phyloP scores from a whole-genome alignment of 1,284 basidiomycete species.

The Gymnopus androsaceus region DNA sequence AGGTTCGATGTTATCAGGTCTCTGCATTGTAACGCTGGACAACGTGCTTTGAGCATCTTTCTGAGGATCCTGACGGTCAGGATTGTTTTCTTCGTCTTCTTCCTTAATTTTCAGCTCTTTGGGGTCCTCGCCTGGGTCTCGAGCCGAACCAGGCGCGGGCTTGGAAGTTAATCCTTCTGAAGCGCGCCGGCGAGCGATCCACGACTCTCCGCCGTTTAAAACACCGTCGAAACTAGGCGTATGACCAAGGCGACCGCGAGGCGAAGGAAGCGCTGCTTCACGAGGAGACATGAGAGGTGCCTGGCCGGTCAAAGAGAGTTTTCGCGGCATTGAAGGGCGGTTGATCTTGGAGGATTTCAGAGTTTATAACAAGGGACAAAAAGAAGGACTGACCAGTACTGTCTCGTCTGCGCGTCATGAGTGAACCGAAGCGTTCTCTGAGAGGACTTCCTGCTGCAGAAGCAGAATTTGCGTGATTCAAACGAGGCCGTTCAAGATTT shows the following conservation, averaged over 20 bases:
- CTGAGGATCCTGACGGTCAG: slow-evolving; percentile 12
- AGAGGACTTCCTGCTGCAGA: slow-evolving; percentile 55
- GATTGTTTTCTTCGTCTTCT: slow-evolving; percentile 48
- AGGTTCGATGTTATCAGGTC: slow-evolving; percentile 17
- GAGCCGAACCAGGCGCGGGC: slow-evolving; percentile 38
- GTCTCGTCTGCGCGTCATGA: slow-evolving; percentile 63
- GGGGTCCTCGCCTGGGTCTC: slow-evolving; percentile 40
- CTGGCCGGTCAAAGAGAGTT: slow-evolving; percentile 70
- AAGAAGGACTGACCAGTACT: slow-evolving; percentile 53
- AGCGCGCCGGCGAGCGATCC: slow-evolving; percentile 61
- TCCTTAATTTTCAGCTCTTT: slow-evolving; percentile 56
- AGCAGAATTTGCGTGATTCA: slow-evolving; percentile 47
- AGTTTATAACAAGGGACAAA: slow-evolving; percentile 9
- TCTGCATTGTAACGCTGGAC: slow-evolving; percentile 11
- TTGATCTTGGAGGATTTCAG: slow-evolving; percentile 43
- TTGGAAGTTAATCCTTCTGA: slow-evolving; percentile 52
- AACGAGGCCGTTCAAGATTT: slow-evolving; percentile 57
- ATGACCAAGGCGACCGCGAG: slow-evolving; percentile 63
- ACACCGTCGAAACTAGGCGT: slow-evolving; percentile 72
- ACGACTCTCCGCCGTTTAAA: slow-evolving; percentile 63
- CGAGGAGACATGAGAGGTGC: slow-evolving; percentile 56
- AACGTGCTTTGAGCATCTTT: slow-evolving; percentile 17
- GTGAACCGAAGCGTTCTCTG: slow-evolving; percentile 63
- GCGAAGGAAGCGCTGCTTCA: slow-evolving; percentile 60
- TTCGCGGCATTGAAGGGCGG: slow-evolving; percentile 55